Base-by-base conservation (phyloP, 352 stramenopile species). In the Lagenidium giganteum region DNA sequence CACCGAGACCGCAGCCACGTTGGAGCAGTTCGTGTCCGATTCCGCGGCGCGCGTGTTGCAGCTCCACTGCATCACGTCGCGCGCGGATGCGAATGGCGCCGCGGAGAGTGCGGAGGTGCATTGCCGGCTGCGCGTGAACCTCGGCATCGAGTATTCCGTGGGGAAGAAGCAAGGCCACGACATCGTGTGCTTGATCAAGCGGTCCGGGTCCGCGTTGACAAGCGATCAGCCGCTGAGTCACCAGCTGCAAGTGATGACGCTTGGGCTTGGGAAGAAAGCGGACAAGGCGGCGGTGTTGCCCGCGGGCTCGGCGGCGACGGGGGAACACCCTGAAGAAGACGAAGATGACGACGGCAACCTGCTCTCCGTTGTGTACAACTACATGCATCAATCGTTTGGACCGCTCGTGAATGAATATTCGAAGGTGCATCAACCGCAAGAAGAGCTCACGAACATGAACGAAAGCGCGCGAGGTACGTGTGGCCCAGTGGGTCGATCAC, bases 171-270 rank as follows among this genome's bases (percentile, higher is more conserved):
- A 53, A 40, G 58, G 72, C 35, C 76, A 87, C 44, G 77, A 91
- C 47, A 67, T 78, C 20, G 75, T 95, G 37, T 95, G 83, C 53
- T 90, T 95, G 50, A 90, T 95, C 53, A 95, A 95, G 63, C 79
- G 78, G 16, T 61, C 77, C 23, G 86, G 69, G 24, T 70, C 74
- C 35, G 64, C 78, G 25, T 51, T 95, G 23, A 69, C 64, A 21
- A 80, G 62, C 31, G 80, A 90, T 23, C 57, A 78, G 40, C 68
- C 79, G 40, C 61, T 95, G 5, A 87, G 72, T 55, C 69, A 88
- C 27, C 83, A 95, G 55, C 60, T 95, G 23, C 83, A 95, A 37
- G 67, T 95, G 14, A 91, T 95, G 79, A 95, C 83, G 40, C 65
- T 95, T 7, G 79, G 79, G 3, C 39, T 93, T 12, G 77, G 70